Evolutionary conservation across 2,329 filamentous ascomycete species (phyloP), one percentile per base, ranked within the genome.

Genomic region (Fusarium sp.): DNA sequence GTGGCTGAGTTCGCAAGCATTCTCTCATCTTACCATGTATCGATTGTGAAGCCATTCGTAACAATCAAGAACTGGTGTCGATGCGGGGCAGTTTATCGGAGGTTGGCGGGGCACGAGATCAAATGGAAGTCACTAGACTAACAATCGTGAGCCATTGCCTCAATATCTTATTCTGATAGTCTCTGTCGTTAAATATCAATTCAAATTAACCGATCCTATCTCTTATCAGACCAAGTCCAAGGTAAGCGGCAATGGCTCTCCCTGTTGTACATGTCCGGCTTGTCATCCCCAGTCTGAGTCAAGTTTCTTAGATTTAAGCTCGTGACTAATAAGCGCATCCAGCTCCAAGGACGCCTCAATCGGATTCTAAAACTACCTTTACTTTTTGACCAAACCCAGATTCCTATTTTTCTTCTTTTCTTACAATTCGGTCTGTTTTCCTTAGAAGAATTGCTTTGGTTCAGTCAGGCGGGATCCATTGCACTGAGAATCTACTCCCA

Each of bases 261-360:
- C 44, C 13, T 46, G 13, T 21, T 28, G 16, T 21, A 46, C 26
- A 18, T 4, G 6, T 43, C n/a, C 23, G 46, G 30, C 34, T 59
- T 48, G 39, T 48, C 37, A 23, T 41, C 57, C 26, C 48, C 26
- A 49, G 21, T 14, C 21, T 48, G 55, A 65, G 37, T 41, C 46
- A 45, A 48, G 41, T 52, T 54, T 60, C 54, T 39, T 65, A 30
- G 21, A 42, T 66, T 49, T 61, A 45, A 34, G 46, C 62, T 61
- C 55, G 43, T 65, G 62, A 65, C 62, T 65, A 65, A 65, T 65
- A 60, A 50, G 62, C 45, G 44, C 42, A 61, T 49, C 21, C 46
- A 65, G 41, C 49, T 54, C 55, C 16, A 43, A 65, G 42, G 61
- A 65, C 61, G 43, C 42, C 26, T 61, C 34, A 44, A 31, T 16